Percentiles rank a stretch among this genome's conserved stretches.
Conservation (phyloP, 257 asterid species). For the Echites panduratus region DNA sequence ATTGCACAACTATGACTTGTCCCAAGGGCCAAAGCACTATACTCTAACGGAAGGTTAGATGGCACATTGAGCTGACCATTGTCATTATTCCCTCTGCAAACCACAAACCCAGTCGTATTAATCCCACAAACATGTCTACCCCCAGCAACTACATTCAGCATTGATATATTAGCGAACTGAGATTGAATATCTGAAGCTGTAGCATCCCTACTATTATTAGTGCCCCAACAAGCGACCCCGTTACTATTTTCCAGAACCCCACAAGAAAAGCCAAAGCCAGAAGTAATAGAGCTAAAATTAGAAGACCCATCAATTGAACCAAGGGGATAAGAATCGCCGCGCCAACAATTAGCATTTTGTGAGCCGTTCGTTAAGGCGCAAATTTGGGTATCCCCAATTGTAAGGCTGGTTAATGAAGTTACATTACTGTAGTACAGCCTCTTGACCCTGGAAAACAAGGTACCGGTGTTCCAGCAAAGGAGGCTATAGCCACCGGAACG, state of each 20-base stretch:
- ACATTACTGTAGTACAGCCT: slow-evolving; percentile 42
- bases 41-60: slow-evolving; percentile 28
- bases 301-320: slow-evolving; percentile 18
- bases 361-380: slow-evolving; percentile 42
- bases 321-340: slow-evolving; percentile 28
- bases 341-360: slow-evolving; percentile 50
- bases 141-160: slow-evolving; percentile 55
- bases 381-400: slow-evolving; percentile 59
- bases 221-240: slow-evolving; percentile 69
- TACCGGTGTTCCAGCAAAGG: slow-evolving; percentile 52
- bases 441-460: slow-evolving; percentile 47
- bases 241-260: slow-evolving; percentile 32
- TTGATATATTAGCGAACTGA: slow-evolving; percentile 35
- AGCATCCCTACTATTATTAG: neutral
- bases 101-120: slow-evolving; percentile 32
- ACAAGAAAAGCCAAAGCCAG: slow-evolving; percentile 66
- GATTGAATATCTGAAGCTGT: slow-evolving; percentile 35
- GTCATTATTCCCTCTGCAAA: slow-evolving; percentile 57
- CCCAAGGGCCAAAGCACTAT: slow-evolving; percentile 53
- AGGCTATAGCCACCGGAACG: slow-evolving; percentile 65
- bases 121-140: slow-evolving; percentile 68
- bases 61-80: slow-evolving; percentile 56
- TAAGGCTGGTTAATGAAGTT: slow-evolving; percentile 34
- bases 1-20: slow-evolving; percentile 59
- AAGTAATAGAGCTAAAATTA: slow-evolving; percentile 39